Evolutionary conservation across 2,329 filamentous ascomycete species (phyloP), one percentile per base, ranked within the genome.

Genomic region (Fusarium caatingaense): DNA sequence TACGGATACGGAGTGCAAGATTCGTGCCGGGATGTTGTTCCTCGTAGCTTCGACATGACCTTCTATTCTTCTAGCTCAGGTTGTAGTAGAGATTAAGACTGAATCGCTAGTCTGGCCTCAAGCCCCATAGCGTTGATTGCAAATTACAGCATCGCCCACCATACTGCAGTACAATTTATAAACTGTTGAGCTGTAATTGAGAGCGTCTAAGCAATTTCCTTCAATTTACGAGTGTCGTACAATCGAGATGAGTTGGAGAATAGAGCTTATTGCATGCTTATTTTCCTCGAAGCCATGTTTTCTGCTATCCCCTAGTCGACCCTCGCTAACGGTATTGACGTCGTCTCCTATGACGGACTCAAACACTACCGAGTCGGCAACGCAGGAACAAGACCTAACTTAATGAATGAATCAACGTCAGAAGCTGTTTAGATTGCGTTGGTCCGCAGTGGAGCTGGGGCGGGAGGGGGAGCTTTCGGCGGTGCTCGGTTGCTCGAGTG

Each of bases 101-200:
- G 56, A 44, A 56, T 66, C 62, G 56, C 45, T 66, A 66, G 64
- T 30, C 25, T 56, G 23, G 16, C 27, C 10, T 20, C 27, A 56
- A 51, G 56, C 62, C 46, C 64, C 62, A 66, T 62, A 56, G 34
- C 25, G 42, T 45, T 56, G 37, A 66, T 66, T 61, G 63, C 46
- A 66, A 67, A 67, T 66, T 67, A 67, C 41, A 50, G 15, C 23
- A 48, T 42, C 63, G 25, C 18, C 50, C 64, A 62, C 56, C 40
- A 28, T n/a, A 30, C 25, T 55, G 48, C 32, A 46, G 46, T 46
- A 16, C 18, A 20, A 56, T 46, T 16, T 28, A 20, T 41, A 20
- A 56, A 58, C 13, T 28, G 25, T 41, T 41, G 23, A 28, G 11
- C 27, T 55, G 53, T 68, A 56, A 68, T 68, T 68, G 37, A 23